Conservation (phyloP, 768 basidiomycete species). For the Cystofilobasidium macerans region DNA sequence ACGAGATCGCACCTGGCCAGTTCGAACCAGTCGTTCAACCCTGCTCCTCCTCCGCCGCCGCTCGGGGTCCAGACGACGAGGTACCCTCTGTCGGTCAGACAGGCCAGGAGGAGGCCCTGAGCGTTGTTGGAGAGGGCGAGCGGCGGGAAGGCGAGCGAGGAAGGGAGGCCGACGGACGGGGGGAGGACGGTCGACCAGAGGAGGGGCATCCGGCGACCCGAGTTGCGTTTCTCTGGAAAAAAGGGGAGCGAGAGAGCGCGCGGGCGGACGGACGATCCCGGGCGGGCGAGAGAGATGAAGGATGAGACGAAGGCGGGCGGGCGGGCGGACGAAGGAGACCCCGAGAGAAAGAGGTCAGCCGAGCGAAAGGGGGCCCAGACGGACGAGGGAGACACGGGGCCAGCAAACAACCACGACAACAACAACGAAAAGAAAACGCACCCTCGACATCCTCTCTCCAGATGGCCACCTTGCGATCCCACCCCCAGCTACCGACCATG, state of each 20-base stretch:
- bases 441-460: background rate
- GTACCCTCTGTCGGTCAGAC: background rate
- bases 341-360: background rate
- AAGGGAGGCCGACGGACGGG: background rate
- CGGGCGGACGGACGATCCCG: no score
- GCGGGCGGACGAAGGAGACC: no score
- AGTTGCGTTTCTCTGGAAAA: background rate
- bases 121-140: background rate
- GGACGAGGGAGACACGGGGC: background rate
- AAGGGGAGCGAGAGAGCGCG: background rate
- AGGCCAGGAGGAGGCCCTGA: background rate
- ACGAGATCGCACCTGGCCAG: no score
- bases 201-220: background rate
- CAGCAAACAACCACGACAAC: background rate
- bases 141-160: background rate
- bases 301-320: background rate
- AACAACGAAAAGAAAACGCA: background rate
- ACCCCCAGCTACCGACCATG: background rate
- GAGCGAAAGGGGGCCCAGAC: background rate
- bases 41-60: no score
- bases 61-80: constrained; percentile 10
- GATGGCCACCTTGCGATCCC: background rate
- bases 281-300: background rate
- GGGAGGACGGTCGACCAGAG: background rate
- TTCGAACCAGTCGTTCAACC: no score